phyloP scores from a whole-genome alignment of 495 filamentous ascomycete genomes.

The Hypoxylon rickii region DNA sequence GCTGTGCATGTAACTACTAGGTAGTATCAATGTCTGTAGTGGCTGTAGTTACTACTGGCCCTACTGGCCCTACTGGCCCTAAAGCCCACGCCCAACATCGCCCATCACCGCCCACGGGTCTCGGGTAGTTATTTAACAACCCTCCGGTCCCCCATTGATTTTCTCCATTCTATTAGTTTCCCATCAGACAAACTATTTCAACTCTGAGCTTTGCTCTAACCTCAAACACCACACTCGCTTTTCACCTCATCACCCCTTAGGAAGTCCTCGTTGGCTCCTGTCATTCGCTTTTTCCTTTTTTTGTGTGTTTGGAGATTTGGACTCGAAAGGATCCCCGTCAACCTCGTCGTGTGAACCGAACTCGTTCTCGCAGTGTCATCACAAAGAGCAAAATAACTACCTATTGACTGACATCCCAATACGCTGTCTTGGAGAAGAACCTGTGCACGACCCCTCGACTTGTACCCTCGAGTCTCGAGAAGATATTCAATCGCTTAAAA shows the following conservation, averaged over 20 bases:
- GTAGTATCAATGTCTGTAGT: too few relatives aligned
- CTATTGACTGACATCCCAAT: constrained; percentile 34
- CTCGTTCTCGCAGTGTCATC: constrained; percentile 33
- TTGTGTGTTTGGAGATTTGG: constrained; percentile 49
- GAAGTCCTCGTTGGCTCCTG: constrained; percentile 69
- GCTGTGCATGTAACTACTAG: too few relatives aligned
- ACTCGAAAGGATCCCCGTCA: constrained; percentile 36
- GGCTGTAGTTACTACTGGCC: too few relatives aligned
- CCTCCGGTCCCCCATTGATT: constrained; percentile 39
- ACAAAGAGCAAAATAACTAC: constrained; percentile 16
- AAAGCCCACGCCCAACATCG: constrained; percentile 26
- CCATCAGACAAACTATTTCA: constrained; percentile 38
- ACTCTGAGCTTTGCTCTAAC: constrained; percentile 45
- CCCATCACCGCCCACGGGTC: too few relatives aligned
- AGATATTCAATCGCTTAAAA: constrained; percentile 46
- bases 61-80: background rate
- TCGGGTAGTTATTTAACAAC: constrained; percentile 37
- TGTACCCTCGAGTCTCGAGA: constrained; percentile 36
- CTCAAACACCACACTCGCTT: constrained; percentile 57
- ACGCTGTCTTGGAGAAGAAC: constrained; percentile 26
- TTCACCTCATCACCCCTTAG: constrained; percentile 49
- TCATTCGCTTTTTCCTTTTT: constrained; percentile 62
- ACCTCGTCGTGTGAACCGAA: constrained; percentile 22
- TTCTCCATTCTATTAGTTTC: constrained; percentile 37
- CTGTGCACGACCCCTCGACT: constrained; percentile 27